These are phyloP conservation scores for Pseudozyma tsukubaensis DNA, from an alignment of 1,284 basidiomycete species.

Conservation along the genomic window DNA sequence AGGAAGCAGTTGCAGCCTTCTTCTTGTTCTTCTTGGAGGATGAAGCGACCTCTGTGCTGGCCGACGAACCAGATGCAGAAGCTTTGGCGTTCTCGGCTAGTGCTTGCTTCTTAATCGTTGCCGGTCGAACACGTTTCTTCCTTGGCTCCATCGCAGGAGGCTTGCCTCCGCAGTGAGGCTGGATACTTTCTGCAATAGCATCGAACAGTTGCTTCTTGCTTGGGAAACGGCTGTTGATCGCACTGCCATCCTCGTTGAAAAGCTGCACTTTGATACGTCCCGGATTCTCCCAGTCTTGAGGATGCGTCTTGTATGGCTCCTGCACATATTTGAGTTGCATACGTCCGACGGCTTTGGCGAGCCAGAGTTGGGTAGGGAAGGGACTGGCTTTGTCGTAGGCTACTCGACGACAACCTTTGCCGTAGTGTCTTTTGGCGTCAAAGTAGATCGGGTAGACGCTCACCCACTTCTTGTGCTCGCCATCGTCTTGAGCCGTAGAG, in stretches of 20 bases:
- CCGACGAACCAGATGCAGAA: slow-evolving; percentile 18
- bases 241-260: slow-evolving; percentile 82
- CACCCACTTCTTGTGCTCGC: slow-evolving; percentile 78
- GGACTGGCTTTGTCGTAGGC: slow-evolving; percentile 83
- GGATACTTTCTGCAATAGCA: slow-evolving; percentile 52
- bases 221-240: slow-evolving; percentile 79
- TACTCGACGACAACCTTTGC: slow-evolving; percentile 83
- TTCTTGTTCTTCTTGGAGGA: slow-evolving; percentile 39
- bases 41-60: slow-evolving; percentile 9
- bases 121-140: slow-evolving; percentile 40
- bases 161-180: slow-evolving; percentile 56
- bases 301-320: slow-evolving; percentile 85
- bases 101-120: slow-evolving; percentile 42
- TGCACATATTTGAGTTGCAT: slow-evolving; percentile 84
- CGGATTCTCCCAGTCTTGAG: slow-evolving; percentile 91
- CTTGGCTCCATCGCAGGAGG: slow-evolving; percentile 54
- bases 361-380: slow-evolving; percentile 92
- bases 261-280: slow-evolving; percentile 82
- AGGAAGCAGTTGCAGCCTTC: slow-evolving; percentile 15
- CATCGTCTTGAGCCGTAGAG: slow-evolving; percentile 39
- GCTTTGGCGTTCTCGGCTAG: slow-evolving; percentile 48
- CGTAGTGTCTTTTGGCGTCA: slow-evolving; percentile 89
- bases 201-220: slow-evolving; percentile 77
- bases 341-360: slow-evolving; percentile 82
- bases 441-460: slow-evolving; percentile 96